Evolutionary conservation across 1,139 yeast genomes (phyloP), one percentile per base, ranked within the genome.

Genomic region (Meyerozyma smithsonii): DNA sequence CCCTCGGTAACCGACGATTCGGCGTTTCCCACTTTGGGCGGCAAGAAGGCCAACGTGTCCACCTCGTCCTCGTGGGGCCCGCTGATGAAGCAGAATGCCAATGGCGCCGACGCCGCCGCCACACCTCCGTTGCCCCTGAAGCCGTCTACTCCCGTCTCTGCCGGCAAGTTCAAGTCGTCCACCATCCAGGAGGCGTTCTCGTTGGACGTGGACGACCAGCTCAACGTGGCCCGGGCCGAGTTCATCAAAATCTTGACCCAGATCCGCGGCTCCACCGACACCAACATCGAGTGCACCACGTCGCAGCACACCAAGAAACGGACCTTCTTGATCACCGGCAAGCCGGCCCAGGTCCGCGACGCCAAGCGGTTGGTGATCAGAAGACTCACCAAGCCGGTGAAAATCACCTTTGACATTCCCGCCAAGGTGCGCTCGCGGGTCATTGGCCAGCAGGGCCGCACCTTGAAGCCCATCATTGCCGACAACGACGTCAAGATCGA

Each of bases 381-480:
- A 56, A 84, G 80, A 51, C 74, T 92, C 58, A 82, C 95, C 30
- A 84, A 84, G 59, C 90, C 94, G 36, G 78, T 86, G 41, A 67
- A 67, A 12, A 66, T 77, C 38, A 62, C 71, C 32, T 76, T 92
- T 56, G 62, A 71, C 36, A 79, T 92, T 42, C 97, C 98, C 32
- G 77, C 92, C 20, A 77, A 78, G 50, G 75, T 88, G 40, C 79
- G 96, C 61, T 76, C 95, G 4, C 76, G 79, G 43, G 78, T 94
- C 47, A 89, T 94, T 64, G 99, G 99, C 43, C 77, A 92, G 36
- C 86, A 83, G 60, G 99, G 98, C 55, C 76, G 76, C 50, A 84
- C 74, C 47, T 77, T 94, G 61, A 85, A 81, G 56, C 89, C 92
- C 43, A 86, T 94, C 51, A 74, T 85, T 42, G 84, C 75, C 41